Evolutionary conservation across 805 yeast genomes (phyloP).

Genomic region (Tetrapisispora arboricola): DNA sequence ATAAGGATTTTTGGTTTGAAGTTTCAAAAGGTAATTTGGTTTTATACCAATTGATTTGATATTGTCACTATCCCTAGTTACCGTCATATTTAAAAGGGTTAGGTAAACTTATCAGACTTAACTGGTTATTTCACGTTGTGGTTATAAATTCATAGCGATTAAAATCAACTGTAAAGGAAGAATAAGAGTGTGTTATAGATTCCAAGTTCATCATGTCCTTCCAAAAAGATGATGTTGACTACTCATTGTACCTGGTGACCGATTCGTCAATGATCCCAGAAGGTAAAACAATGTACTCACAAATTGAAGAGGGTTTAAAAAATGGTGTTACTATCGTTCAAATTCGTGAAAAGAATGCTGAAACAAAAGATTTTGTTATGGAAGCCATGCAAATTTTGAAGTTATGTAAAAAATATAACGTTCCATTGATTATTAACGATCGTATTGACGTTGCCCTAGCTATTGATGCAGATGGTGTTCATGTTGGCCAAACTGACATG

Average conservation of each 20-base stretch:
- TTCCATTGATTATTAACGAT: slow-evolving; percentile 80
- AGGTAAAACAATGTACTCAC: slow-evolving; percentile 43
- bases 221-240: slow-evolving; percentile 26
- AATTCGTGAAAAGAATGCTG: slow-evolving; percentile 66
- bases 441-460: slow-evolving; percentile 85
- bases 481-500: slow-evolving; percentile 91
- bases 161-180: background rate
- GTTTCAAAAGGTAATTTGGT: no score
- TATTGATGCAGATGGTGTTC: slow-evolving; percentile 82
- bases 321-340: slow-evolving; percentile 78
- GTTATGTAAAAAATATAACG: slow-evolving; percentile 45
- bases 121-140: no score
- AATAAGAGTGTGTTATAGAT: no score
- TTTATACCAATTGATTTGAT: no score
- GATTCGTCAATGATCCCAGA: slow-evolving; percentile 67
- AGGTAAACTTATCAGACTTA: no score
- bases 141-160: no score
- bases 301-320: slow-evolving; percentile 50
- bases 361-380: slow-evolving; percentile 55
- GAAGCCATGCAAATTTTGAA: slow-evolving; percentile 52
- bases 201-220: no score
- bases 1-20: no score
- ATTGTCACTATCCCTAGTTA: no score
- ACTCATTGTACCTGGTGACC: slow-evolving; percentile 67
- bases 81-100: no score